These are phyloP conservation scores for maize (Zea mays) DNA, from an alignment of 176 grass and related monocot genomes.

Conservation along the genomic window Zm-B73-REFERENCE-NAM-5.0 NC_050104.1:51561501-51562000, in stretches of 20 bases:
- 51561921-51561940: neutral
- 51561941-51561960: neutral
- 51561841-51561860: too few relatives aligned
- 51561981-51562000: constrained; percentile 52
- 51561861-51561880: too few relatives aligned
- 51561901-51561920: too few relatives aligned
- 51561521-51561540: neutral
- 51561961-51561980: too few relatives aligned
- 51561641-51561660: constrained; percentile 4
- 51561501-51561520: neutral
- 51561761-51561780: too few relatives aligned
- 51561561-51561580: neutral
- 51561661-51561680: constrained; percentile 2
- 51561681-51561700: constrained; percentile 52
- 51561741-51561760: too few relatives aligned
- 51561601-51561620: neutral
- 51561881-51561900: too few relatives aligned
- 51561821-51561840: too few relatives aligned
- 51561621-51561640: constrained; percentile 5
- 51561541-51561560: neutral
- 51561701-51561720: too few relatives aligned
- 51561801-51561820: too few relatives aligned
- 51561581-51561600: constrained; percentile 5
- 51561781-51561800: too few relatives aligned
- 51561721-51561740: too few relatives aligned